Base-by-base conservation (phyloP, 257 asterid species). In the Lithospermum erythrorhizon region DNA sequence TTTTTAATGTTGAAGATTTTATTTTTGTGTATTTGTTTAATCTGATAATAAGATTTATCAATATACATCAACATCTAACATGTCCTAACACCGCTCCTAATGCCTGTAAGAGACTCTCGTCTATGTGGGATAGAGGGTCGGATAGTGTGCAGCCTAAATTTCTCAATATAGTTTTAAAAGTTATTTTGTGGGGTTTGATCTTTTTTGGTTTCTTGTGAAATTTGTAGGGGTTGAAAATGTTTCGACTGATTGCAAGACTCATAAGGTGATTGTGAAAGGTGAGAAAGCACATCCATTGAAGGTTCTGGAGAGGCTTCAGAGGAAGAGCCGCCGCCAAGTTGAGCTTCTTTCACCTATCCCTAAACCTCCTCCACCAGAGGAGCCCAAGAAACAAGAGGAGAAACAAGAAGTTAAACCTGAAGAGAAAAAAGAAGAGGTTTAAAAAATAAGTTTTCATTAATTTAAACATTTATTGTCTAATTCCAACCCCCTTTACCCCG, bases 251-350 rank as follows among this genome's bases (percentile, higher is more conserved):
- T 83, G 85, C 67, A 89, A 58, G 73, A 70, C 87, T 5, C 81
- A 93, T 58, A 80, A 71, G 81, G 97, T 93, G 53, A 76, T 83
- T 23, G 97, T 93, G 80, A 93, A 86, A 69, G 99, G 99, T 2
- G 97, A 86, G 57, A 93, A 89, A 49, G 99, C 99, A 64, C 95
- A 93, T 79, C 96, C 99, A 15, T 21, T 86, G 23, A 89, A 84
- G 82, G 97, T 93, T 23, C 49, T 84, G 57, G 97, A 72, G 68
- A 77, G 97, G 77, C 73, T 86, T 59, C 95, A 93, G 75, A 67
- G 75, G 70, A 93, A 93, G 85, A 89, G 96, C 86, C 96, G 80
- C 87, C 85, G 97, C 72, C 87, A 79, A 30, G 99, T 84, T 41
- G 82, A 83, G 76, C 97, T 93, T 53, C 77, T 93, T 52, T 86